Percentiles rank a stretch among this genome's conserved stretches.
These are phyloP conservation scores for Mucor plumbeus DNA, from an alignment of 371 early-diverging fungal genomes.

Conservation along the genomic window DNA sequence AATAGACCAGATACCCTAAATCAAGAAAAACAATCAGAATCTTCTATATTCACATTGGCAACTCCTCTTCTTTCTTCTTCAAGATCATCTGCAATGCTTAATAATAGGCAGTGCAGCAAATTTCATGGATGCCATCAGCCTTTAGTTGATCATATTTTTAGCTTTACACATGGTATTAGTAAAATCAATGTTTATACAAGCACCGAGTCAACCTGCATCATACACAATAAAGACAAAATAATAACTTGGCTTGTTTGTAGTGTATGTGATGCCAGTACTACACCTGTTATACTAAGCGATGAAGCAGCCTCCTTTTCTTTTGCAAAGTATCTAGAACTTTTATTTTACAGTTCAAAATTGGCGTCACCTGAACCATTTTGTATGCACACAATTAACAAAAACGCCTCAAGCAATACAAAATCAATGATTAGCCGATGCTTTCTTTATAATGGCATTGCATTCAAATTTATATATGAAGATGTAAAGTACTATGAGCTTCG, in stretches of 20 bases:
- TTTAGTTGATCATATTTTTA: conserved; percentile 55
- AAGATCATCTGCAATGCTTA: neutral
- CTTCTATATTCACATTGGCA: conserved; percentile 2
- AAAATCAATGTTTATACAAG: conserved; percentile 50
- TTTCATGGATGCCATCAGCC: conserved; percentile 51
- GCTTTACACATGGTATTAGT: conserved; percentile 62
- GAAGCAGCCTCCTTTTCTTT: conserved; percentile 58
- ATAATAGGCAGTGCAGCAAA: conserved; percentile 15
- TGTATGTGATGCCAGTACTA: conserved; percentile 47
- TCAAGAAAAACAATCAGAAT: conserved; percentile 5
- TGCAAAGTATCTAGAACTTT: conserved; percentile 68
- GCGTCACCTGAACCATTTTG: conserved; percentile 46
- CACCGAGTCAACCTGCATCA: neutral
- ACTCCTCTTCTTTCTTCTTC: neutral
- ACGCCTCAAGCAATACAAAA: conserved; percentile 6
- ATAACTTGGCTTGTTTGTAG: conserved; percentile 55
- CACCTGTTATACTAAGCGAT: conserved; percentile 39
- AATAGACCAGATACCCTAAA: neutral
- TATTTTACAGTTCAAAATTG: conserved; percentile 59
- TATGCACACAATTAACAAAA: conserved; percentile 25
- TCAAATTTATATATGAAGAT: conserved; percentile 58
- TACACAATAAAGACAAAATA: conserved; percentile 31
- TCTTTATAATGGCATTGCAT: conserved; percentile 38
- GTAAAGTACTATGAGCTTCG: conserved; percentile 65
- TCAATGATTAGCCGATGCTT: conserved; percentile 52